A percentile compares a stretch with the other conserved stretches of the same genome.
Conservation (phyloP, 2,329 filamentous ascomycete genomes). For the Diaporthe caulivora region DNA sequence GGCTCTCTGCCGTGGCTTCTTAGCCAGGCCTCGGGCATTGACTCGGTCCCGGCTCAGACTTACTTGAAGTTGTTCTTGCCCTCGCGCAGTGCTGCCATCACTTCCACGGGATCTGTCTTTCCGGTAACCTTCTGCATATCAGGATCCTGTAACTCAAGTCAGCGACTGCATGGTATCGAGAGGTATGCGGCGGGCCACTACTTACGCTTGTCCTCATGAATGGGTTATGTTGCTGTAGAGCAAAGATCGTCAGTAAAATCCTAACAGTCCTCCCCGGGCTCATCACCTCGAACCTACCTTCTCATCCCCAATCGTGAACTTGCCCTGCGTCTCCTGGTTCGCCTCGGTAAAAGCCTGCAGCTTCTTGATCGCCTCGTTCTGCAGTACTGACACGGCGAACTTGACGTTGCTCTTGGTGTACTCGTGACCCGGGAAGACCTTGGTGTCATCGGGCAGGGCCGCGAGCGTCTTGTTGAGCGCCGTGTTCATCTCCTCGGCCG, state of each 20-base stretch:
- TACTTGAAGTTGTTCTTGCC: conserved; percentile 87
- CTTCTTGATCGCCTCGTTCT: conserved; percentile 81
- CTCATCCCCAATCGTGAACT: conserved; percentile 97
- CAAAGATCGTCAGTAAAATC: conserved; percentile 15
- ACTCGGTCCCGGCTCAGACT: conserved; percentile 49
- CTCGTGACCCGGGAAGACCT: conserved; percentile 94
- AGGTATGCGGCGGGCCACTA: conserved; percentile 33
- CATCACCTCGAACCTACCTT: conserved; percentile 71
- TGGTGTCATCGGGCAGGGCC: conserved; percentile 87
- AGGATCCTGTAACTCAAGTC: conserved; percentile 70
- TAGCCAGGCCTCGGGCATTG: conserved; percentile 18
- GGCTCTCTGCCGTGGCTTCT: conserved; percentile 37
- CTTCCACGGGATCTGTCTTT: conserved; percentile 81
- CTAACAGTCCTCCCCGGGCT: background rate
- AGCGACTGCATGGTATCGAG: conserved; percentile 8
- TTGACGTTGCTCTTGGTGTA: conserved; percentile 98
- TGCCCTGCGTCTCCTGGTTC: conserved; percentile 91
- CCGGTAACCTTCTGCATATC: conserved; percentile 87
- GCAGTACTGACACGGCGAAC: conserved; percentile 82
- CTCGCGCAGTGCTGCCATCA: conserved; percentile 88
- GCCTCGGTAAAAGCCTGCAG: conserved; percentile 81
- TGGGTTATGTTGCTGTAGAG: conserved; percentile 83
- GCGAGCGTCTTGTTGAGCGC: conserved; percentile 90
- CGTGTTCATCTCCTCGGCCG: conserved; percentile 88
- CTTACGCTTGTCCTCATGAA: conserved; percentile 91